Evolutionary conservation across 106 monocot genomes (phyloP).

Genomic region (Narthecium ossifragum): DNA sequence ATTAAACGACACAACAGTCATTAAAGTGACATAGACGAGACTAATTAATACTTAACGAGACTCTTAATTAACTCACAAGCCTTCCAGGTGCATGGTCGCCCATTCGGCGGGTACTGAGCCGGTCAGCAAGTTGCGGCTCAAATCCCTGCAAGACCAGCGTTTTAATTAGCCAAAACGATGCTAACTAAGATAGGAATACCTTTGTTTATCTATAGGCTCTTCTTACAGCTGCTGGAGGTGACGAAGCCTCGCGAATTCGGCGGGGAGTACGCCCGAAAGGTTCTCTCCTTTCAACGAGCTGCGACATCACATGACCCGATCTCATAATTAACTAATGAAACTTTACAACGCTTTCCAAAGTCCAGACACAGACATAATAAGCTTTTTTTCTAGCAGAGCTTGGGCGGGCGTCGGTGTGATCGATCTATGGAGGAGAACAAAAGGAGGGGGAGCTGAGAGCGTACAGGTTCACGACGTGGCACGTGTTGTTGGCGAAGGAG

Average conservation of each 20-base stretch:
- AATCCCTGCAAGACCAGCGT: constrained; percentile 26
- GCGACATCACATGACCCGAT: not conserved
- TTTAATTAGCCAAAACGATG: not conserved
- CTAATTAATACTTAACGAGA: not conserved
- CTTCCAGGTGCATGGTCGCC: constrained; percentile 29
- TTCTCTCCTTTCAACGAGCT: constrained; percentile 53
- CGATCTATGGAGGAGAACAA: not conserved
- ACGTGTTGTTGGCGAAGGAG: constrained; percentile 24
- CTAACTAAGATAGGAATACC: not conserved
- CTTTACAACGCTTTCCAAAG: not conserved
- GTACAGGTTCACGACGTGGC: constrained; percentile 45
- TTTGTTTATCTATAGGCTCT: not conserved
- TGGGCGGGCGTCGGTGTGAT: no score
- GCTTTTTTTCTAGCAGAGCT: not conserved
- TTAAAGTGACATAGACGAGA: not conserved
- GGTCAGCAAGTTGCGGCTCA: constrained; percentile 51
- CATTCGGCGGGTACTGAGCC: constrained; percentile 52
- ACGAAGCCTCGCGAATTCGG: constrained; percentile 34
- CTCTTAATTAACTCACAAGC: constrained; percentile 29
- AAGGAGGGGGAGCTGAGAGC: not conserved
- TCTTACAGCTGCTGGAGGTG: constrained; percentile 51
- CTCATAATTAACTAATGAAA: not conserved
- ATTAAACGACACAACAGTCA: not conserved
- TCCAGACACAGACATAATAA: not conserved
- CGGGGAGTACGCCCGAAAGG: constrained; percentile 41